Evolutionary conservation across 2,329 filamentous ascomycete species (phyloP).

Genomic region (Clonostachys byssicola): DNA sequence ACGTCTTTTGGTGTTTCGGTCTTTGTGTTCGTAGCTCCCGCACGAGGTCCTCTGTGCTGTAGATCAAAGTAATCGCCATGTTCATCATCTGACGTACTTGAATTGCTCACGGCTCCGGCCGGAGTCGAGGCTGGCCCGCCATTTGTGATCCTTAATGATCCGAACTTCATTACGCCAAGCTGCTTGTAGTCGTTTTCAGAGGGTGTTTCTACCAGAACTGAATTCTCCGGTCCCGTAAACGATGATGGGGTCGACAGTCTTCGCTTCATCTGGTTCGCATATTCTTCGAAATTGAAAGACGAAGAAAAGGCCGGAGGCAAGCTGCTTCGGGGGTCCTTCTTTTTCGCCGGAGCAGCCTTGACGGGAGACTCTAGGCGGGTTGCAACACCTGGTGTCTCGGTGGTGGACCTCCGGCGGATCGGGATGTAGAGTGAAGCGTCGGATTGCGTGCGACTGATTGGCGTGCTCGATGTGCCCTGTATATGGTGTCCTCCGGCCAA

Average conservation of each 20-base stretch:
- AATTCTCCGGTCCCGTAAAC: neutral
- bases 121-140: slow-evolving; percentile 47
- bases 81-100: too few relatives aligned
- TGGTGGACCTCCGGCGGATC: slow-evolving; percentile 40
- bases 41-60: too few relatives aligned
- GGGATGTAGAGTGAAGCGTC: slow-evolving; percentile 43
- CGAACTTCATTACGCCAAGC: slow-evolving; percentile 58
- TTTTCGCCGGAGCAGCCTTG: slow-evolving; percentile 11
- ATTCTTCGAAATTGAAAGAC: neutral
- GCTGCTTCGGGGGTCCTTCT: slow-evolving; percentile 29
- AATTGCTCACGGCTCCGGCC: slow-evolving; percentile 6
- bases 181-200: slow-evolving; percentile 55
- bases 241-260: too few relatives aligned
- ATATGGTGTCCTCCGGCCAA: too few relatives aligned
- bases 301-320: slow-evolving; percentile 12
- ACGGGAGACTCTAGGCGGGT: slow-evolving; percentile 28
- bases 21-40: too few relatives aligned
- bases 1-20: too few relatives aligned
- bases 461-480: neutral
- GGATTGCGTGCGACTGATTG: slow-evolving; percentile 26
- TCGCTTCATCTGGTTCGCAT: too few relatives aligned
- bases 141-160: slow-evolving; percentile 59
- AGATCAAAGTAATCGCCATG: too few relatives aligned
- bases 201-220: slow-evolving; percentile 26
- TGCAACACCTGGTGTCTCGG: slow-evolving; percentile 44